Evolutionary conservation across 345 rosid species (phyloP), one percentile per base, ranked within the genome.

Genomic region (Jatropha curcas): DNA sequence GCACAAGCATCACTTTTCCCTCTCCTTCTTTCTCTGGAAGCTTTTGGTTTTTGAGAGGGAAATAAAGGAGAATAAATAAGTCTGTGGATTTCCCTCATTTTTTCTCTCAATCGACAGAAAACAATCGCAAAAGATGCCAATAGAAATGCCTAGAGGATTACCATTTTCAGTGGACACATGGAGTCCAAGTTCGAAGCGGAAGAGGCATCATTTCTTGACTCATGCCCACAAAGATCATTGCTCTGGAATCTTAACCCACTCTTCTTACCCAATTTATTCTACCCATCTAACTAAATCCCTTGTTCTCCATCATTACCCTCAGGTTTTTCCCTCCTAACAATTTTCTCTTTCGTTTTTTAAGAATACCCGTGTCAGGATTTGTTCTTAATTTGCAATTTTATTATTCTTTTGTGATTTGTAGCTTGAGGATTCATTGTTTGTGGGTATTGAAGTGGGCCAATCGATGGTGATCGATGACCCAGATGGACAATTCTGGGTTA

Each of bases 121-220:
- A 5, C 52, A 46, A 46, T 16, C 19, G 55, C 5, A 2, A 24
- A 27, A 65, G 39, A 77, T 72, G 80, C 63, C 76, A 13, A 91
- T 93, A 9, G 96, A 93, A 78, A 89, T 91, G 92, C 95, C 95
- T 6, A 86, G 79, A 80, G 97, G 98, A 67, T 60, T 91, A 50
- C 97, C 97, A 5, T 91, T 93, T 77, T 86, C 93, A 16, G 97
- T 94, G 72, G 96, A 92, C 83, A 88, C 94, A 0, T 88, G 94
- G 83, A 83, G 71, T 39, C 78, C 84, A 14, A 82, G 72, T 72
- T 91, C 92, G 13, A 74, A 70, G 84, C 75, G 77, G 55, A 93
- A 91, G 84, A 78, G 92, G 60, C 87, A 86, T 76, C 93, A 88
- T 84, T 94, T 94, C 85, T 79, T 92, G 76, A 89, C 94, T 0